These are phyloP conservation scores for Phytophthora sp. DNA, from an alignment of 352 stramenopile species.

Conservation along the genomic window DNA sequence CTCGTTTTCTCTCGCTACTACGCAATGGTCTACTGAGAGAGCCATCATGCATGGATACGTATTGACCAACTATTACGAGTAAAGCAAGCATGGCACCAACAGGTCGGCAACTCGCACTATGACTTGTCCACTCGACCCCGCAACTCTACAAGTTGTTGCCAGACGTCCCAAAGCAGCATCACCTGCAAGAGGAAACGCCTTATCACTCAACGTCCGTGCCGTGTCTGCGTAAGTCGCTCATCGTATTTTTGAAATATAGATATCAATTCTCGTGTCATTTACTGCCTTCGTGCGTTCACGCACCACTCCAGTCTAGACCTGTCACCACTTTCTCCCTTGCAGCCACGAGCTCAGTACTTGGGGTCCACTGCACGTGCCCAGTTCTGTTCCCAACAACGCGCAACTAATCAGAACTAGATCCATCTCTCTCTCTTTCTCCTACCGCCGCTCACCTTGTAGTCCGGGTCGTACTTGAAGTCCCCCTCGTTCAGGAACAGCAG, in stretches of 20 bases:
- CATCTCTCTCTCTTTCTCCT: not conserved
- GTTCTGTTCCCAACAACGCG: conserved; percentile 45
- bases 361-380: conserved; percentile 79
- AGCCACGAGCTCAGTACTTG: conserved; percentile 58
- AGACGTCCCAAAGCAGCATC: not conserved
- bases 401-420: conserved; percentile 12
- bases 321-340: not conserved
- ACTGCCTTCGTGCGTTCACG: not conserved
- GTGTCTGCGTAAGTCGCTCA: conserved; percentile 18
- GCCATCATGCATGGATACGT: too few species aligned
- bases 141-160: too few species aligned
- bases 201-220: conserved; percentile 8
- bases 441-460: conserved; percentile 77
- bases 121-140: too few species aligned
- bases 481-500: conserved; percentile 73
- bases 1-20: conserved; percentile 72
- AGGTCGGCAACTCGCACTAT: too few species aligned
- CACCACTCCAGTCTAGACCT: not conserved
- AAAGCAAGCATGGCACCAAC: not conserved
- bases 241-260: conserved; percentile 35
- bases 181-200: conserved; percentile 6
- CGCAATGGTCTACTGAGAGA: conserved; percentile 31
- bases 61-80: not conserved
- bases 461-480: conserved; percentile 85
- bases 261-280: conserved; percentile 25